Percentiles rank a stretch among this genome's conserved stretches.
These are phyloP conservation scores for Ceratocystis diversiconidia DNA, from an alignment of 2,329 filamentous ascomycete genomes.

Conservation along the genomic window DNA sequence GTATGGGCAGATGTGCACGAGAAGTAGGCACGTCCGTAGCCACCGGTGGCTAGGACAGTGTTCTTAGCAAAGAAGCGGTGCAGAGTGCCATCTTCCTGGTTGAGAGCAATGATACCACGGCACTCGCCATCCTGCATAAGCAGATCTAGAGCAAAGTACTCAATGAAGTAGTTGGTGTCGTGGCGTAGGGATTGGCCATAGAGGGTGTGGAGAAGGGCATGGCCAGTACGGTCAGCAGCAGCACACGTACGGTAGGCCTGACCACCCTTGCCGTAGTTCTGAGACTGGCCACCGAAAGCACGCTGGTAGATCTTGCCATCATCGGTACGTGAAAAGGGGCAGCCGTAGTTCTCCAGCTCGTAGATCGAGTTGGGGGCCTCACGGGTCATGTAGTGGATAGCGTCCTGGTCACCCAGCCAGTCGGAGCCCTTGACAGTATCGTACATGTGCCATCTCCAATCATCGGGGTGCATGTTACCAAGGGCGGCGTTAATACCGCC, in stretches of 20 bases:
- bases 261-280: conserved; percentile 88
- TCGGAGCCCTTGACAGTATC: conserved; percentile 96
- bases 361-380: conserved; percentile 85
- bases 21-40: conserved; percentile 97
- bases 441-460: conserved; percentile 99
- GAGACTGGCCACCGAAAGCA: conserved; percentile 94
- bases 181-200: conserved; percentile 94
- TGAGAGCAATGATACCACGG: conserved; percentile 92
- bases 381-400: conserved; percentile 96
- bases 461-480: conserved; percentile 94
- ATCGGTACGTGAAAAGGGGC: conserved; percentile 90
- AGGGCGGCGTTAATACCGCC: conserved; percentile 80
- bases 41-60: conserved; percentile 91
- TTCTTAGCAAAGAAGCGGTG: conserved; percentile 95
- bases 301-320: conserved; percentile 97
- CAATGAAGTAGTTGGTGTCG: conserved; percentile 99
- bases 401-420: conserved; percentile 94
- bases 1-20: conserved; percentile 96
- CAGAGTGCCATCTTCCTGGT: conserved; percentile 95
- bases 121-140: conserved; percentile 97
- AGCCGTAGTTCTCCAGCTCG: conserved; percentile 94
- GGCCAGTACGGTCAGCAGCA: conserved; percentile 89
- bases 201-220: conserved; percentile 93
- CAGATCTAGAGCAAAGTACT: conserved; percentile 93
- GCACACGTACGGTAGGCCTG: conserved; percentile 97